phyloP scores from a whole-genome alignment of 2,329 filamentous ascomycete species.

The Geosmithia flava region DNA sequence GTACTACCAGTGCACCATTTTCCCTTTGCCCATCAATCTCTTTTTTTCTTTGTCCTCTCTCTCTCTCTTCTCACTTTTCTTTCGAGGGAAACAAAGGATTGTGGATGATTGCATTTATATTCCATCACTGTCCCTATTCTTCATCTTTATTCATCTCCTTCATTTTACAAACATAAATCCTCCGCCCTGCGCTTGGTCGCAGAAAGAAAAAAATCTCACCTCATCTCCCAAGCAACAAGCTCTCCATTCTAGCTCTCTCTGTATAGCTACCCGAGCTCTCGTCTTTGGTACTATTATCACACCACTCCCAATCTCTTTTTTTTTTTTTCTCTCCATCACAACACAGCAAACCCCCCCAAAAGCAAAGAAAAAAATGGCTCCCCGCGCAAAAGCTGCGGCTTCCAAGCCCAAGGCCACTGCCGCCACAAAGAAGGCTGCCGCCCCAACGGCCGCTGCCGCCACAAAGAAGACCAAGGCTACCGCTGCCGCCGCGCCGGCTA shows the following conservation, averaged over 20 bases:
- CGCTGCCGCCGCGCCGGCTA: constrained; percentile 2
- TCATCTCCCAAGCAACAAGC: no score
- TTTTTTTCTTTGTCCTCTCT: not conserved
- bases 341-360: not conserved
- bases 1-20: not conserved
- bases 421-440: constrained; percentile 13
- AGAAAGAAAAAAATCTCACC: no score
- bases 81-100: no score
- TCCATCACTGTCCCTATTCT: no score
- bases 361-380: constrained; percentile 11
- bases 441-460: constrained; percentile 8
- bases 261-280: no score
- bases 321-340: not conserved
- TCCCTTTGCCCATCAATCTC: not conserved
- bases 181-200: no score
- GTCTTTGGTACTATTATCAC: not conserved
- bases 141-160: no score
- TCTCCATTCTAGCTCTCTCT: no score
- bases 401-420: constrained; percentile 5
- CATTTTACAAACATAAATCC: no score
- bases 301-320: not conserved
- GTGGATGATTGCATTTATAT: no score
- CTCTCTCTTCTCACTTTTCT: no score
- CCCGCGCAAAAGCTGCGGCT: constrained; percentile 14
- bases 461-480: constrained; percentile 4